phyloP scores from a whole-genome alignment of 331 rosid species.

The Rhamnella rubrinervis region DNA sequence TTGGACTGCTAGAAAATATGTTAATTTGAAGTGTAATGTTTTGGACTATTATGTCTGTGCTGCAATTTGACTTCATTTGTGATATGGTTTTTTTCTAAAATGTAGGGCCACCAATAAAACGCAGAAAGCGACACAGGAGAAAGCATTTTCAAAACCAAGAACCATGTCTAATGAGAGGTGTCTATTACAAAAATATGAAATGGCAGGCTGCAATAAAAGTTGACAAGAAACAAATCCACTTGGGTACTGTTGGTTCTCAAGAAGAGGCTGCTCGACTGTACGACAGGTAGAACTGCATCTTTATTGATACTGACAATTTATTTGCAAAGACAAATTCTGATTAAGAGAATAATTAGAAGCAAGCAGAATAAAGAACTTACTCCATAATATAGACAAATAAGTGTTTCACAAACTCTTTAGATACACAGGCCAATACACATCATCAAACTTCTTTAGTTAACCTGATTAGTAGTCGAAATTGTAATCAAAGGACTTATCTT shows the following conservation, averaged over 20 bases:
- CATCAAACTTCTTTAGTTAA: no score
- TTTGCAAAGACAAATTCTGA: conserved; percentile 1
- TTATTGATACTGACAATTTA: background rate
- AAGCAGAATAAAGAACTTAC: background rate
- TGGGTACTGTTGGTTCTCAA: conserved; percentile 93
- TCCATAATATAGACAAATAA: background rate
- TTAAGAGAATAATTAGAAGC: conserved; percentile 10
- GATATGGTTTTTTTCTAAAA: conserved; percentile 6
- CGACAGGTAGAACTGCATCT: conserved; percentile 59
- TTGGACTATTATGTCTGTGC: background rate
- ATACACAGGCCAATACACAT: no score
- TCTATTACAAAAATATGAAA: conserved; percentile 92
- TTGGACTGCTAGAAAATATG: no score
- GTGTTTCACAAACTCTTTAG: background rate
- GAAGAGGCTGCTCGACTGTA: conserved; percentile 95
- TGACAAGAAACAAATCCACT: conserved; percentile 96
- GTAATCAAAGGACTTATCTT: no score
- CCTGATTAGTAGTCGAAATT: no score
- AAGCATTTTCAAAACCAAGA: conserved; percentile 75
- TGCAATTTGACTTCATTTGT: conserved; percentile 10
- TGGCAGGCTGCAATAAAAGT: conserved; percentile 99
- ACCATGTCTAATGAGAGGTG: conserved; percentile 84
- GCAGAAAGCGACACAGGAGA: conserved; percentile 88
- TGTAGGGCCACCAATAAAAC: conserved; percentile 76
- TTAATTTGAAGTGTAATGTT: background rate